Conservation (phyloP, 345 rosid genomes). For the Geranium rotundifolium region DNA sequence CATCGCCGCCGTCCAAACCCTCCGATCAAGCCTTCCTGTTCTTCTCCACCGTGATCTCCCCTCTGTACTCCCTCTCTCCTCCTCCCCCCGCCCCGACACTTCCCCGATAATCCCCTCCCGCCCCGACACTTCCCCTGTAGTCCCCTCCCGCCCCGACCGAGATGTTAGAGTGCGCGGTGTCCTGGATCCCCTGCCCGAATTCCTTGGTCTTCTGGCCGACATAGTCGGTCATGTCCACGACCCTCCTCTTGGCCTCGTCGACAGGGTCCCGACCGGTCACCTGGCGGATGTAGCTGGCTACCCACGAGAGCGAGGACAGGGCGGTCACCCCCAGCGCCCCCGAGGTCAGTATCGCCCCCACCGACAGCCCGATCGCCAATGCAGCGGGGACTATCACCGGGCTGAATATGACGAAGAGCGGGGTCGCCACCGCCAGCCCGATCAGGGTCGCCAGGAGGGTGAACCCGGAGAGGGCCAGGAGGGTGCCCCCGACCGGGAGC, state of each 20-base stretch:
- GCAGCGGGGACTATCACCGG: conserved; percentile 72
- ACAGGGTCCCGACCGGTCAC: conserved; percentile 22
- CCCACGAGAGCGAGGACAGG: conserved; percentile 50
- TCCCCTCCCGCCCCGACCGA: no score
- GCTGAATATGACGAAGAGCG: conserved; percentile 60
- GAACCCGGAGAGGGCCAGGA: conserved; percentile 55
- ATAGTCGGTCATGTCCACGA: conserved; percentile 30
- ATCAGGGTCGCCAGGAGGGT: conserved; percentile 54
- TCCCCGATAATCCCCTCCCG: no score
- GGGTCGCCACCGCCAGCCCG: conserved; percentile 47
- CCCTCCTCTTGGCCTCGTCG: conserved; percentile 37
- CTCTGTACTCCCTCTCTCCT: no score
- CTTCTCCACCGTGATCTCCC: no score
- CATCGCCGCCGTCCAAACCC: no score
- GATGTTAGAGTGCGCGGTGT: conserved; percentile 21
- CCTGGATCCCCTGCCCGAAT: conserved; percentile 45
- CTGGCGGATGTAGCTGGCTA: conserved; percentile 20
- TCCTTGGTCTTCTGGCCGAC: conserved; percentile 65
- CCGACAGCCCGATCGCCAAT: conserved; percentile 36
- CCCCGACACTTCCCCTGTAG: no score
- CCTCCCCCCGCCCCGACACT: no score
- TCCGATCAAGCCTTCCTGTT: no score
- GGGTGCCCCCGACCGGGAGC: conserved; percentile 49
- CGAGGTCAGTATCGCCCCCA: conserved; percentile 49
- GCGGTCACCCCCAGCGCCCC: conserved; percentile 71